Evolutionary conservation across 2,329 filamentous ascomycete genomes (phyloP), one percentile per base, ranked within the genome.

Genomic region (Orbilia quercus): DNA sequence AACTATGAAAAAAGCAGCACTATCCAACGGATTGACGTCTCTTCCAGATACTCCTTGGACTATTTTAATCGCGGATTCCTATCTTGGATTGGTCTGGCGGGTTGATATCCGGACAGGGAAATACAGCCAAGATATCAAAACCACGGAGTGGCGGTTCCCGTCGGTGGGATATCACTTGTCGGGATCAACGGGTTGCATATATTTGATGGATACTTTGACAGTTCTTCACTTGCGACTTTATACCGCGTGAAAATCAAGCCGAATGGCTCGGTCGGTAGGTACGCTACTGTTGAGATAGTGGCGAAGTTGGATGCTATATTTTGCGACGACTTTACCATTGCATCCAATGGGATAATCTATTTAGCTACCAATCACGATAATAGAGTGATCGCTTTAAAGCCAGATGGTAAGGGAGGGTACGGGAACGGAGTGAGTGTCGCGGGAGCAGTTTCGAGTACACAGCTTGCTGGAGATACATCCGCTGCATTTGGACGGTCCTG

Each of bases 121-220:
- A 1, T 74, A 64, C 16, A 44, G 62, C 0, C 40, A 78, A 12
- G 75, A 76, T 1, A 53, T 79, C 4, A 31, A 78, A 16, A 63
- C 75, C 7, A 40, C 76, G 76, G 78, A 28, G 75, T 79, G 76
- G 81, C 82, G 14, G 83, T 84, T 65, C 80, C 80, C 66, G 80
- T 83, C 54, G 82, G 82, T n/a, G 82, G 80, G 1, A 80, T 78
- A 0, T 70, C 76, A 0, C 79, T 78, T 0, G 76, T 81, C 2
- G 80, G 78, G 1, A 78, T 80, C 12, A 79, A 81, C 1, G 82
- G 82, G 0, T 75, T 82, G 18, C 81, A 79, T 3, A 82, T 84
- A 0, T 81, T 81, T 25, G 79, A 79, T 12, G 84, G 83, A 9
- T 81, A 82, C 11, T 83, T 82, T 1, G 80, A 84, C 2, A 85